phyloP scores from a whole-genome alignment of 2,329 filamentous ascomycete species.

The Alternaria sp. region DNA sequence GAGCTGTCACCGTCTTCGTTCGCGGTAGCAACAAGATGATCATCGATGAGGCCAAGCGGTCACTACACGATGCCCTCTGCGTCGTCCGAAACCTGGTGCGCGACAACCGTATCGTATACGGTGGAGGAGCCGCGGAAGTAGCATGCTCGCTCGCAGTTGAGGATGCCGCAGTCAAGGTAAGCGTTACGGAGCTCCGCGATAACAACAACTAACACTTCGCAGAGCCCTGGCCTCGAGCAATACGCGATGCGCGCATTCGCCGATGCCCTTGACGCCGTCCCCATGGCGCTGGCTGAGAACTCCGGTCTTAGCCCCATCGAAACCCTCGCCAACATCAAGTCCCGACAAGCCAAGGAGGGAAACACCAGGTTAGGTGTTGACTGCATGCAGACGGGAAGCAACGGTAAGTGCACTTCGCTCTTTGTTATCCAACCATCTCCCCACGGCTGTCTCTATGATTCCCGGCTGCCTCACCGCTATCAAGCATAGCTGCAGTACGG shows the following conservation, averaged over 20 bases:
- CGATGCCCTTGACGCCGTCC: slow-evolving; percentile 89
- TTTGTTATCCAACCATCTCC: slow-evolving; percentile 7
- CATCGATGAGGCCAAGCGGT: slow-evolving; percentile 98
- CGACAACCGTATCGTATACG: slow-evolving; percentile 97
- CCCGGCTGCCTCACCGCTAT: slow-evolving; percentile 21
- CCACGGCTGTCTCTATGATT: background rate
- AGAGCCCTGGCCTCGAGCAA: slow-evolving; percentile 95
- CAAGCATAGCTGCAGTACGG: slow-evolving; percentile 11
- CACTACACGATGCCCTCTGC: slow-evolving; percentile 94
- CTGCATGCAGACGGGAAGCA: slow-evolving; percentile 94
- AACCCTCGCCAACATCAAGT: slow-evolving; percentile 93
- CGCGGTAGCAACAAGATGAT: slow-evolving; percentile 99
- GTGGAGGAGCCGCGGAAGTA: slow-evolving; percentile 94
- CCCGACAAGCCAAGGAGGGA: slow-evolving; percentile 88
- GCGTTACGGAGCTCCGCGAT: slow-evolving; percentile 4
- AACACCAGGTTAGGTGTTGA: slow-evolving; percentile 86
- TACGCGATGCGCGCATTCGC: slow-evolving; percentile 99
- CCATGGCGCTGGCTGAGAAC: slow-evolving; percentile 97
- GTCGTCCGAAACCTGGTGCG: slow-evolving; percentile 95
- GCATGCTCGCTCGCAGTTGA: slow-evolving; percentile 96
- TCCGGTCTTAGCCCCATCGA: slow-evolving; percentile 95
- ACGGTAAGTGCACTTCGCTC: slow-evolving; percentile 61
- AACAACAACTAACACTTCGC: slow-evolving; percentile 18
- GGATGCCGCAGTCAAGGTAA: slow-evolving; percentile 82
- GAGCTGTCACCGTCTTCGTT: slow-evolving; percentile 95